A percentile compares a stretch with the other conserved stretches of the same genome.
Evolutionary conservation across 805 yeast genomes (phyloP).

Genomic region (Candida ulmi): DNA sequence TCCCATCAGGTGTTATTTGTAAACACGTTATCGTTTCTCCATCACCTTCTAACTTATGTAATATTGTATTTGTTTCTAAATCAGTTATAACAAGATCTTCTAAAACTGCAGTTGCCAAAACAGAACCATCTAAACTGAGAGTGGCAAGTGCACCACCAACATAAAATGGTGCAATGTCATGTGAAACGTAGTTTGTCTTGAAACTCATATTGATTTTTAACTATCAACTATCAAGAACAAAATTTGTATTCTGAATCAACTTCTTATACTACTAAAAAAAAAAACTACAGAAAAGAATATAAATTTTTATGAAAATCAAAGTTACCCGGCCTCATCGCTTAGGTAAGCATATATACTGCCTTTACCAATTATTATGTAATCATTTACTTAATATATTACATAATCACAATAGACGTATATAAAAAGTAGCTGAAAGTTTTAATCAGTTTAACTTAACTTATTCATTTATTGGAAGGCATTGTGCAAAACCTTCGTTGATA

Average conservation of each 20-base stretch:
- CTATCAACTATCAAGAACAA: not conserved
- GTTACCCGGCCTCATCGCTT: not conserved
- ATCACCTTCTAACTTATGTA: conserved; percentile 70
- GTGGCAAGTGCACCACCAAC: conserved; percentile 79
- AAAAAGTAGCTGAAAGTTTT: too few relatives aligned
- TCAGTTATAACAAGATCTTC: conserved; percentile 74
- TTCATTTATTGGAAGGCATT: too few relatives aligned
- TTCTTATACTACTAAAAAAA: not conserved
- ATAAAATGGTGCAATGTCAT: conserved; percentile 72
- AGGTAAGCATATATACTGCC: too few relatives aligned
- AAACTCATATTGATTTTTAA: conserved; percentile 10
- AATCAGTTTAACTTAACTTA: too few relatives aligned
- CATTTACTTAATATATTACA: not conserved
- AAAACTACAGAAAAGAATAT: too few relatives aligned
- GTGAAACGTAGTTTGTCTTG: conserved; percentile 28
- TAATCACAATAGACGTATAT: too few relatives aligned
- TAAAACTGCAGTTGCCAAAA: conserved; percentile 73
- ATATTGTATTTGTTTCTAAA: conserved; percentile 46
- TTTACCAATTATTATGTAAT: not conserved
- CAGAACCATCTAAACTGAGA: conserved; percentile 51
- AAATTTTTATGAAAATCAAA: not conserved
- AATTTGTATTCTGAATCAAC: not conserved
- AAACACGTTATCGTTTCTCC: conserved; percentile 80
- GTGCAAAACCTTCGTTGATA: too few relatives aligned
- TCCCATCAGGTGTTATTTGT: conserved; percentile 71